Percentiles rank a stretch among this genome's conserved stretches.
These are phyloP conservation scores for Paramyrothecium sp. DNA, from an alignment of 2,329 filamentous ascomycete genomes.

Conservation along the genomic window DNA sequence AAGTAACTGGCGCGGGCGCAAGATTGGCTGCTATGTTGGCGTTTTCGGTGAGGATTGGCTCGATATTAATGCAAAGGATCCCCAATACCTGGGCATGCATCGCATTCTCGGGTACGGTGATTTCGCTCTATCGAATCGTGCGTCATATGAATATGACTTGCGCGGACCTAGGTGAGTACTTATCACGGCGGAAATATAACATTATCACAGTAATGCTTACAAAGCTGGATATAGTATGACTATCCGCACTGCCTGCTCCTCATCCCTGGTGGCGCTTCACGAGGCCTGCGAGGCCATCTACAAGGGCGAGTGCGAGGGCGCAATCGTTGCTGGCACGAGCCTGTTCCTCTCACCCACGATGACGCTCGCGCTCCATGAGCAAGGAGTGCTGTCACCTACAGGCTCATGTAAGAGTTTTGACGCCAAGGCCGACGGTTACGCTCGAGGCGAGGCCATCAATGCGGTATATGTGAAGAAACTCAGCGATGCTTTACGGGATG, in stretches of 20 bases:
- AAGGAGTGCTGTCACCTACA: slow-evolving; percentile 32
- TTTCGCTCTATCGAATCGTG: slow-evolving; percentile 27
- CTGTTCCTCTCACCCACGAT: slow-evolving; percentile 25
- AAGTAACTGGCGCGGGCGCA: slow-evolving; percentile 18
- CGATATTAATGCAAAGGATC: slow-evolving; percentile 13
- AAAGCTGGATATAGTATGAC: slow-evolving; percentile 13
- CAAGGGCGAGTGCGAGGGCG: slow-evolving; percentile 20
- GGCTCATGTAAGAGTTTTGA: slow-evolving; percentile 37
- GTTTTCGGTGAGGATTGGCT: slow-evolving; percentile 26
- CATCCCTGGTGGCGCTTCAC: slow-evolving; percentile 32
- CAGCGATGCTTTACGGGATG: slow-evolving; percentile 42
- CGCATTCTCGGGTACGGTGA: slow-evolving; percentile 19
- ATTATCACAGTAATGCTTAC: not conserved
- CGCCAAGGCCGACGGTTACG: slow-evolving; percentile 47
- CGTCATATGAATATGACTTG: slow-evolving; percentile 29
- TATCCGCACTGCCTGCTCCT: slow-evolving; percentile 38
- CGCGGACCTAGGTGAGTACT: slow-evolving; percentile 26
- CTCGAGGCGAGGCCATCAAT: slow-evolving; percentile 45
- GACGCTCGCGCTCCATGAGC: slow-evolving; percentile 23
- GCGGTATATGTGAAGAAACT: slow-evolving; percentile 45
- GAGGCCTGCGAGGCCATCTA: slow-evolving; percentile 28
- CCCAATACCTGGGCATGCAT: slow-evolving; percentile 13
- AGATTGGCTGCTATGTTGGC: slow-evolving; percentile 26
- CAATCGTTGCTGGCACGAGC: slow-evolving; percentile 28
- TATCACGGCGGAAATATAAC: not conserved